A percentile compares a stretch with the other conserved stretches of the same genome.
Conservation (phyloP, 2,329 filamentous ascomycete genomes). For the Alternaria infectoria region DNA sequence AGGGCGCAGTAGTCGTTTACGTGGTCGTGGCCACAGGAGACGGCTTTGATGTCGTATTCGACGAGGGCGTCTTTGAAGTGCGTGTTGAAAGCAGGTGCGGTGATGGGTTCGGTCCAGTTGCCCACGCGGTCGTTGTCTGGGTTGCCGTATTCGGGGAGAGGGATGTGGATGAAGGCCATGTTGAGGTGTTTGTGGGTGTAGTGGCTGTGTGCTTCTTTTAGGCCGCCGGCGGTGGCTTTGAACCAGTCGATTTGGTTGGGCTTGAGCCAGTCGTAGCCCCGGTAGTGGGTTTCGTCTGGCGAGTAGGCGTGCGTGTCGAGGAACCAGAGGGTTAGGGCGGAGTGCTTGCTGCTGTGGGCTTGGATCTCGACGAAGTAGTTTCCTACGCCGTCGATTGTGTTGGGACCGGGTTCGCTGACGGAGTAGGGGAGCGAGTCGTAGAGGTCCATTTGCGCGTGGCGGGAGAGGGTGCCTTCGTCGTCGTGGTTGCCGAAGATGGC, state of each 20-base stretch:
- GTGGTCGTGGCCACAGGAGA: slow-evolving; percentile 94
- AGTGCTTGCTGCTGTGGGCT: slow-evolving; percentile 82
- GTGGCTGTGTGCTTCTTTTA: slow-evolving; percentile 74
- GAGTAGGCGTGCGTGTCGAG: slow-evolving; percentile 93
- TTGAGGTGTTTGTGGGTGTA: slow-evolving; percentile 95
- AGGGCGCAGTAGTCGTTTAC: slow-evolving; percentile 96
- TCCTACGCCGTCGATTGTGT: slow-evolving; percentile 84
- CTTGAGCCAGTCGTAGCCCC: slow-evolving; percentile 98
- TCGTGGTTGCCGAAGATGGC: slow-evolving; percentile 98
- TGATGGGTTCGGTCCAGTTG: slow-evolving; percentile 80
- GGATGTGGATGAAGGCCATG: slow-evolving; percentile 96
- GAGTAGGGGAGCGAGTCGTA: slow-evolving; percentile 89
- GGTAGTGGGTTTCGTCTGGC: slow-evolving; percentile 83
- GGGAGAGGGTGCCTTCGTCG: slow-evolving; percentile 82
- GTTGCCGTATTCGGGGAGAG: slow-evolving; percentile 83
- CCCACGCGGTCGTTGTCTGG: slow-evolving; percentile 67
- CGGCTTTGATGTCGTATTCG: slow-evolving; percentile 82
- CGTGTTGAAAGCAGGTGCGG: slow-evolving; percentile 86
- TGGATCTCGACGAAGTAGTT: slow-evolving; percentile 95
- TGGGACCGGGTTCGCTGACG: slow-evolving; percentile 81
- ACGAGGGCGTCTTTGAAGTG: slow-evolving; percentile 91
- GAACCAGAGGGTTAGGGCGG: slow-evolving; percentile 91
- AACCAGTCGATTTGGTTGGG: slow-evolving; percentile 96
- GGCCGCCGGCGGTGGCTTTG: slow-evolving; percentile 72
- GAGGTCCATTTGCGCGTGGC: slow-evolving; percentile 81